Base-by-base conservation (phyloP, 371 early-diverging fungal genomes). In the Apophysomyces sp. region DNA sequence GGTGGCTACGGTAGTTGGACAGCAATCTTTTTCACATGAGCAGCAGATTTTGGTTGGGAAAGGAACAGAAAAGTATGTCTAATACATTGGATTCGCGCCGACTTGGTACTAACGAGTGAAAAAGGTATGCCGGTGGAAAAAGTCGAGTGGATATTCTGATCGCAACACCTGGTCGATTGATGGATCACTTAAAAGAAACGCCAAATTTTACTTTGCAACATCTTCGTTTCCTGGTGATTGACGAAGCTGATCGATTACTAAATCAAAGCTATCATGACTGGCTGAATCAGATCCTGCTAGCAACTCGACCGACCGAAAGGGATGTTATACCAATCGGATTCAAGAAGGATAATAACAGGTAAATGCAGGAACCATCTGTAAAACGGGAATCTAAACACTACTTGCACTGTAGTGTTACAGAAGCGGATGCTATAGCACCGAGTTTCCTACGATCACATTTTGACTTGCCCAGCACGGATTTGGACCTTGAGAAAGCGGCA, bases 231-330 rank as follows among this genome's bases (percentile, higher is more conserved):
- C 71, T 96, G 75, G 91, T 92, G 28, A 85, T 89, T 73, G 99
- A 99, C 79, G 99, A 99, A 74, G 99, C 99, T 2, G 99, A 99
- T 82, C 90, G 97, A 27, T 72, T 98, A 37, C 71, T 98, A 58
- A 91, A 91, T 63, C 93, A 94, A 69, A 86, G 89, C 44, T 95
- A 92, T 66, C 88, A 97, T 52, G 99, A 96, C 56, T 99, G 98
- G 96, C 81, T 99, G 56, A 82, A 86, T 36, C 83, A 89, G 51
- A 89, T 96, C 11, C 77, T 96, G 32, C 84, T 83, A 3, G 88
- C 94, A 0, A 92, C 89, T 53, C 88, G 89, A 41, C 84, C 82
- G 18, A n/a, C 54, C 0, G 40, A 57, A 2, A 18, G 32, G 1
- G 9, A 65, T 49, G 51, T 44, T 7, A 34, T 58, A 12, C 24